phyloP scores from a whole-genome alignment of 1,139 yeast genomes.

The Dujonia santamariae region DNA sequence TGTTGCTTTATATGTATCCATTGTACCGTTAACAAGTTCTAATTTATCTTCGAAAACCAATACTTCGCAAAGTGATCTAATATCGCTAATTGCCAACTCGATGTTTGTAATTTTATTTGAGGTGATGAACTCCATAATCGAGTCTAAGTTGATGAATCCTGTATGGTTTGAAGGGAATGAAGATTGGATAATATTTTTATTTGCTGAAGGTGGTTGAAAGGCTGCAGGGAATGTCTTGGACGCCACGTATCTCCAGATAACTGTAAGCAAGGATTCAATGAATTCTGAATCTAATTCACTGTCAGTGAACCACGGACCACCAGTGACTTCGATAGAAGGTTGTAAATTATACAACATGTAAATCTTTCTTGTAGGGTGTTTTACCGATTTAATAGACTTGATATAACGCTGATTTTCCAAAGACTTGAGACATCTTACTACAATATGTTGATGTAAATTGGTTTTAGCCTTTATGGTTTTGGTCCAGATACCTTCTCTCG shows the following conservation, averaged over 20 bases:
- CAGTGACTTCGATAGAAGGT: slow-evolving; percentile 94
- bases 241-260: slow-evolving; percentile 85
- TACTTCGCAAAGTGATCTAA: slow-evolving; percentile 83
- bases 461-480: slow-evolving; percentile 89
- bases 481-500: slow-evolving; percentile 96
- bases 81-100: slow-evolving; percentile 70
- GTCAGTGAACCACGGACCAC: slow-evolving; percentile 99
- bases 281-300: slow-evolving; percentile 92
- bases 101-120: slow-evolving; percentile 76
- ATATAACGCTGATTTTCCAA: slow-evolving; percentile 82
- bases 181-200: slow-evolving; percentile 27
- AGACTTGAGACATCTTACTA: slow-evolving; percentile 77
- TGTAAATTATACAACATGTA: slow-evolving; percentile 92
- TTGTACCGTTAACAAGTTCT: slow-evolving; percentile 50
- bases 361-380: slow-evolving; percentile 93
- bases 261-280: slow-evolving; percentile 76
- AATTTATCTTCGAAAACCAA: slow-evolving; percentile 82
- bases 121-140: slow-evolving; percentile 74
- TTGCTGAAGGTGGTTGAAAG: slow-evolving; percentile 35
- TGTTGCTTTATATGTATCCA: slow-evolving; percentile 57
- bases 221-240: slow-evolving; percentile 74
- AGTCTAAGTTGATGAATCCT: slow-evolving; percentile 66
- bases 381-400: slow-evolving; percentile 88
- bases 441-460: slow-evolving; percentile 90
- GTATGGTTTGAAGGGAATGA: slow-evolving; percentile 55